Conservation (phyloP, 768 basidiomycete genomes). For the Tylopilus rubrobrunneus region DNA sequence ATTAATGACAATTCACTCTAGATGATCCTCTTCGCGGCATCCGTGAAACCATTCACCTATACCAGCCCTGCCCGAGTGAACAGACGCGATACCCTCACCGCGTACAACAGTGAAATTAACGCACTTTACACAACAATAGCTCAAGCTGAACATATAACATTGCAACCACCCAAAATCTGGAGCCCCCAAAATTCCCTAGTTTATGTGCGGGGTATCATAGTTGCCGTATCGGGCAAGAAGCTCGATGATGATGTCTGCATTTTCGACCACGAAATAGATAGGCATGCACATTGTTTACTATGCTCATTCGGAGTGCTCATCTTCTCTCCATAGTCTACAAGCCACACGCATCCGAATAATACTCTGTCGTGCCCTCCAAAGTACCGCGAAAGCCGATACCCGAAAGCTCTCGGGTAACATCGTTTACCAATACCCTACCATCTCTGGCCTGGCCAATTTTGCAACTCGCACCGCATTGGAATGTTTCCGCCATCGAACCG, state of each 20-base stretch:
- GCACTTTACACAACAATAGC: constrained; percentile 8
- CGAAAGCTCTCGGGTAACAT: constrained; percentile 28
- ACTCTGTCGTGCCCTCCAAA: constrained; percentile 34
- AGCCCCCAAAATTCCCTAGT: constrained; percentile 9
- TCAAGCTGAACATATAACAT: neutral
- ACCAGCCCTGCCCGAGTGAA: neutral
- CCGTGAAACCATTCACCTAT: constrained; percentile 12
- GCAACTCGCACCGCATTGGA: constrained; percentile 6
- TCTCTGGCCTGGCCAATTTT: constrained; percentile 22
- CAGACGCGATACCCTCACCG: constrained; percentile 10
- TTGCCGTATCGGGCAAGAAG: constrained; percentile 9
- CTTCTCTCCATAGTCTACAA: constrained; percentile 29
- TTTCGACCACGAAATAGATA: constrained; percentile 9
- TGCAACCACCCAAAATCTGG: constrained; percentile 19
- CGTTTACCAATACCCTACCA: constrained; percentile 36
- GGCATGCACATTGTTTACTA: neutral
- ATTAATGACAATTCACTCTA: neutral
- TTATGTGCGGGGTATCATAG: constrained; percentile 14
- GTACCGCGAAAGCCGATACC: constrained; percentile 16
- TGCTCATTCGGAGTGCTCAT: neutral
- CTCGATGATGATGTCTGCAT: constrained; percentile 10
- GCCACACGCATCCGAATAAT: constrained; percentile 40
- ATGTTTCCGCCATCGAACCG: constrained; percentile 13
- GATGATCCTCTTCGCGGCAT: constrained; percentile 16
- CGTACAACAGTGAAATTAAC: constrained; percentile 12